A percentile compares a stretch with the other conserved stretches of the same genome.
Evolutionary conservation across 768 basidiomycete species (phyloP).

Genomic region (Lyophyllum atratum): DNA sequence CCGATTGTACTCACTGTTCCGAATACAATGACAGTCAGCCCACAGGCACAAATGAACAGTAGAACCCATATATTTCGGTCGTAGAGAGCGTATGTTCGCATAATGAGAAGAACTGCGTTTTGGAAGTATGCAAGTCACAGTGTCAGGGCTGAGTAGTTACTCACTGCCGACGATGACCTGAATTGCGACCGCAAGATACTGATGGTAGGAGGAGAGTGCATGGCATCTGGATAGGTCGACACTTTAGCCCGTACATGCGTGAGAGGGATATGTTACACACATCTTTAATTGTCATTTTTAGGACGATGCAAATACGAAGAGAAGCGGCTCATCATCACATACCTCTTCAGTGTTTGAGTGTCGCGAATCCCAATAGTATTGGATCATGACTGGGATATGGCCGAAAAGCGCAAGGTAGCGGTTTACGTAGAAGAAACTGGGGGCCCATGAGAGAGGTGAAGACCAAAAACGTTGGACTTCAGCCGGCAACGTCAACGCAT

Average conservation of each 20-base stretch:
- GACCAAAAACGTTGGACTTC: constrained; percentile 51
- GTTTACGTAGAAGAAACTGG: constrained; percentile 44
- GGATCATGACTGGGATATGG: constrained; percentile 36
- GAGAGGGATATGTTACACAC: neutral
- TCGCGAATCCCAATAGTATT: constrained; percentile 32
- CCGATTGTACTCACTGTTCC: constrained; percentile 21
- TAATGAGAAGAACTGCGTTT: constrained; percentile 35
- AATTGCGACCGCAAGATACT: constrained; percentile 32
- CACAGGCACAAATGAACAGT: constrained; percentile 24
- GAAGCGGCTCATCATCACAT: constrained; percentile 5
- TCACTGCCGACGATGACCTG: constrained; percentile 40
- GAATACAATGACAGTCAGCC: constrained; percentile 27
- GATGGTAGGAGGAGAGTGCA: constrained; percentile 25
- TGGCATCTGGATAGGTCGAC: constrained; percentile 25
- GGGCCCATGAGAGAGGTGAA: constrained; percentile 31
- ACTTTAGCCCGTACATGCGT: neutral
- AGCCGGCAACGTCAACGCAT: constrained; percentile 41
- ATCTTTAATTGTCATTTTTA: neutral
- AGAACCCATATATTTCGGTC: constrained; percentile 30
- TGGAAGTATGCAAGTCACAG: neutral
- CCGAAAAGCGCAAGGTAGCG: constrained; percentile 43
- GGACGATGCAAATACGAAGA: neutral
- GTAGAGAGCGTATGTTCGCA: constrained; percentile 45
- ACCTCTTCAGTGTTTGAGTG: constrained; percentile 25
- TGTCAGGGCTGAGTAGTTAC: constrained; percentile 9